A percentile compares a stretch with the other conserved stretches of the same genome.
These are phyloP conservation scores for Termitomyces sp. DNA, from an alignment of 768 basidiomycete genomes.

Conservation along the genomic window DNA sequence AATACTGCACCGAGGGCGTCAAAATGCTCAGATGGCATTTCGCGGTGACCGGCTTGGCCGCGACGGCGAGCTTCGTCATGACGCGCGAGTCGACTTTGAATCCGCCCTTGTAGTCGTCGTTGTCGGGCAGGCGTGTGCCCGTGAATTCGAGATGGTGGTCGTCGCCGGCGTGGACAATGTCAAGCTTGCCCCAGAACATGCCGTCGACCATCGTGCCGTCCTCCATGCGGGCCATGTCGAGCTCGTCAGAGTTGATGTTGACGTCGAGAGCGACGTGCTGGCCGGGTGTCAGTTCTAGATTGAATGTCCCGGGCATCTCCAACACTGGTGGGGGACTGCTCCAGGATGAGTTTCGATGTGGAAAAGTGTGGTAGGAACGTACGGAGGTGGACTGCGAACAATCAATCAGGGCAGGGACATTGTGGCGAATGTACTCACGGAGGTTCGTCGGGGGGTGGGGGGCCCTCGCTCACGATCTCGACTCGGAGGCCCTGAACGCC, in stretches of 20 bases:
- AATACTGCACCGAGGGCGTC: slow-evolving; percentile 69
- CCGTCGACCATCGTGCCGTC: slow-evolving; percentile 85
- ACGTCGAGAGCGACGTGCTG: slow-evolving; percentile 79
- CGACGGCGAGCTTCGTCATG: slow-evolving; percentile 70
- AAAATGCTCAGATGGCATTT: slow-evolving; percentile 73
- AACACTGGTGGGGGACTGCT: slow-evolving; percentile 61
- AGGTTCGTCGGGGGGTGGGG: slow-evolving; percentile 80
- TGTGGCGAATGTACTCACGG: slow-evolving; percentile 49
- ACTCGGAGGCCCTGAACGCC: slow-evolving; percentile 78
- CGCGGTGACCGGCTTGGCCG: slow-evolving; percentile 67
- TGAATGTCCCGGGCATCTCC: slow-evolving; percentile 85
- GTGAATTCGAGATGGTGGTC: slow-evolving; percentile 78
- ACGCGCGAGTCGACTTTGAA: slow-evolving; percentile 73
- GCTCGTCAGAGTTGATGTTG: slow-evolving; percentile 71
- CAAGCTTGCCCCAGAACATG: slow-evolving; percentile 83
- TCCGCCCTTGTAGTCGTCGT: slow-evolving; percentile 58
- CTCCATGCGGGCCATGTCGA: slow-evolving; percentile 90
- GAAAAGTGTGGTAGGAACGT: slow-evolving; percentile 16
- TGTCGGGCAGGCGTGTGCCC: slow-evolving; percentile 65
- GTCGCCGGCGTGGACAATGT: slow-evolving; percentile 73
- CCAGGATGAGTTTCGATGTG: not conserved
- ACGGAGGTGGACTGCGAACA: slow-evolving; percentile 39
- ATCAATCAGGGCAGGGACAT: slow-evolving; percentile 7
- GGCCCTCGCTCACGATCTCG: slow-evolving; percentile 81
- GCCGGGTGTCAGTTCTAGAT: slow-evolving; percentile 72